Base-by-base conservation (phyloP, 2,329 filamentous ascomycete species). In the Penicillium sclerotigenum region DNA sequence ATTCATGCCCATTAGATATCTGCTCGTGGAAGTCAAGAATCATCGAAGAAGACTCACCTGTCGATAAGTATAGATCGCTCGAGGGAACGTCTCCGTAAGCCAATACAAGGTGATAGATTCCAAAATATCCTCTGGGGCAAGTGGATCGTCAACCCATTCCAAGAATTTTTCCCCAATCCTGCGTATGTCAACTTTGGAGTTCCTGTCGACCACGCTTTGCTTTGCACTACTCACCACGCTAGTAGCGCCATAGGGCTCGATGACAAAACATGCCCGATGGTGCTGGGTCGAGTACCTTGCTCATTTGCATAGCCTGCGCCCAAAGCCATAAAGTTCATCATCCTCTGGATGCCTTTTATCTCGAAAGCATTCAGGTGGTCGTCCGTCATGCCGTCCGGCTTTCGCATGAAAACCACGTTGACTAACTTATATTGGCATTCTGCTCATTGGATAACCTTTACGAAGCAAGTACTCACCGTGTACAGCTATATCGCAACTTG, bases 81-180 rank as follows among this genome's bases (percentile, higher is more conserved):
- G 67, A 14, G 71, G 69, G 40, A 71, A 71, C 2, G 71, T 71
- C n/a, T 72, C 65, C 1, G 72, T 76, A 8, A 75, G 58, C 73
- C 73, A 76, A 45, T 75, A 76, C 8, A 75, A 53, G 10, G 68
- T 70, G 16, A 69, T 59, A 1, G 68, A 66, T 29, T 71, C 68
- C 16, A 75, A 60, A 22, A 75, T 74, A 0, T 69, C 65, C 3
- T 71, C 55, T 9, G 65, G 51, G 1, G 68, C 45, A 11, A 73
- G 64, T 1, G 70, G 64, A 1, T 69, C 62, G 33, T 75, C 73
- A 1, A 68, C 68, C 73, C 73, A 75, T 51, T 72, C 66, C 22
- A 72, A 54, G 38, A 69, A 72, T 28, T 74, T 75, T 51, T 75
- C 73, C 11, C 72, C 73, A 50, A 73, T 57, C 72, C 78, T 80